Base-by-base conservation (phyloP, 768 basidiomycete species). In the Boletus reticuloceps region DNA sequence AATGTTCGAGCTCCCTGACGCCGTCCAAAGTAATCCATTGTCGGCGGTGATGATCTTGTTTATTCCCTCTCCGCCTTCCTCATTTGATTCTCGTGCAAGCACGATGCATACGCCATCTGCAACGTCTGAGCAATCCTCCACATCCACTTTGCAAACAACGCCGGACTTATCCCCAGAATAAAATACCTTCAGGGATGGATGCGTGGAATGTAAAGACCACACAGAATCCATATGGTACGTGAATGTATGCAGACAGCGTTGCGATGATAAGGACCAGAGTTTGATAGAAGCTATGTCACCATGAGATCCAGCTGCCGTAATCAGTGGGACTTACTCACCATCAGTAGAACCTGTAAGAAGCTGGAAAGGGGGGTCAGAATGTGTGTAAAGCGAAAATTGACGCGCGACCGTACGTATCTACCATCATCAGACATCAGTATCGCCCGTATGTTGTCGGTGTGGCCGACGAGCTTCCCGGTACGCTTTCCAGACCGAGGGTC, bases 91-190 rank as follows among this genome's bases (percentile, higher is more conserved):
- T 66, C 85, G 84, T 55, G 89, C 91, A 29, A 99, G 75, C 13
- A 96, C 76, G 38, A 91, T 75, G 65, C 96, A 98, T 69, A 94
- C 90, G 31, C 91, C 97, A 44, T 97, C 93, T 2, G 88, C 83
- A 27, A 96, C 79, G 53, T 94, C 90, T 14, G 79, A 72, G 56
- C 85, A 88, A 38, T 82, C 84, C 62, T 94, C 91, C 3, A 96
- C 83, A 62, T 99, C 97, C n/a, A 94, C 87, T 59, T 85, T 85
- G 69, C 91, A 93, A 8, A 98, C 85, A 54, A 86, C 76, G n/a
- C 96, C 97, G 4, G 89, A 83, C 29, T 90, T 82, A 63, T 98
- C 96, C 11, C 96, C 97, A 1, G 95, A 97, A 73, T 96, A 98
- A 75, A 99, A 99, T 2, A 85, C 79, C 68, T 85, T 85, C 49